phyloP scores from a whole-genome alignment of 108 stramenopile genomes.

The Nitzschia sp. region DNA sequence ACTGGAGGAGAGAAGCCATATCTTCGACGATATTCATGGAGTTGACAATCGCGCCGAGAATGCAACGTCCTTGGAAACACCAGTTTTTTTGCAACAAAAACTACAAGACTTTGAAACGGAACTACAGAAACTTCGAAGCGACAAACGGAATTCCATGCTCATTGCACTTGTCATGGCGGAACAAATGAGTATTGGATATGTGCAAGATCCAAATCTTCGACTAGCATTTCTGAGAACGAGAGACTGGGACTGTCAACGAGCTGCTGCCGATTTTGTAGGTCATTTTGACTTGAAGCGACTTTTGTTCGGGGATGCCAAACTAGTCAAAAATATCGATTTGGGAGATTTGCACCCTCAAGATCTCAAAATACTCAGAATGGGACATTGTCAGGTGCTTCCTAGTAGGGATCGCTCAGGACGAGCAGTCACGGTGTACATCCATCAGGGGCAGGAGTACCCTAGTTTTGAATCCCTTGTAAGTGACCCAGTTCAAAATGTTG shows the following conservation, averaged over 20 bases:
- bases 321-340: conserved; percentile 20
- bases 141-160: too few relatives aligned
- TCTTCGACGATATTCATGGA: conserved; percentile 20
- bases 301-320: conserved; percentile 34
- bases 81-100: not conserved
- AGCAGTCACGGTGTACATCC: not conserved
- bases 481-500: not conserved
- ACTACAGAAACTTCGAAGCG: not conserved
- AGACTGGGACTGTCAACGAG: conserved; percentile 26
- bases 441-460: conserved; percentile 8
- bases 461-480: conserved; percentile 7
- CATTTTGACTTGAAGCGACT: conserved; percentile 36
- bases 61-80: not conserved
- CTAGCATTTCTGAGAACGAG: conserved; percentile 38
- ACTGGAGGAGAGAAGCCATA: conserved; percentile 9
- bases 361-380: conserved; percentile 11
- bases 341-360: conserved; percentile 34
- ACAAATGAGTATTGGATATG: conserved; percentile 11
- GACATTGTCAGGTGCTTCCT: conserved; percentile 12
- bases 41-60: not conserved
- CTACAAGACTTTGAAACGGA: not conserved
- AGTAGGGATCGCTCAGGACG: conserved; percentile 21
- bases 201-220: conserved; percentile 24
- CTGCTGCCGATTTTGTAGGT: conserved; percentile 30
- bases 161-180: conserved; percentile 5